Conservation (phyloP, 257 asterid species). For the Oldenlandia corymbosa region DNA sequence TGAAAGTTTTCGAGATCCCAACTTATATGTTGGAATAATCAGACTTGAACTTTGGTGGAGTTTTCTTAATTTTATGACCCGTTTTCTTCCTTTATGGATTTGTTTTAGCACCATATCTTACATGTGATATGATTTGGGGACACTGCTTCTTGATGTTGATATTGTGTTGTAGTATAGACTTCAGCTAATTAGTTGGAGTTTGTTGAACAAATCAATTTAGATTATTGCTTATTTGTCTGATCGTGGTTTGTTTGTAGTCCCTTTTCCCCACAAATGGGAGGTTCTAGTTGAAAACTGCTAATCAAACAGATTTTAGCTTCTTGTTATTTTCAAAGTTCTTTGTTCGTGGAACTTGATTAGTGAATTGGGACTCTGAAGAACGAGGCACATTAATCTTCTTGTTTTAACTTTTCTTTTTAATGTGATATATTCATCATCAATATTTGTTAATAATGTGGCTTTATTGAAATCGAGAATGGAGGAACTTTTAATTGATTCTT, state of each 20-base stretch:
- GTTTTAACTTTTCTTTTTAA: no score
- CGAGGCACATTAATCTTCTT: no score
- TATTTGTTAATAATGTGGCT: not conserved
- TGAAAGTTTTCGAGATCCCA: not conserved
- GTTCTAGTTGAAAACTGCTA: no score
- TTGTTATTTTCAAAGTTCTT: no score
- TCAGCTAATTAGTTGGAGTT: not conserved
- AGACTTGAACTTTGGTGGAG: not conserved
- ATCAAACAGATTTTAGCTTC: no score
- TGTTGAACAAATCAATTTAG: not conserved
- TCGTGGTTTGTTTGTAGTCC: not conserved
- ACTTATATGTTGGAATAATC: not conserved
- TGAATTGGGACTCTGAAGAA: no score
- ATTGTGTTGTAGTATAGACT: not conserved
- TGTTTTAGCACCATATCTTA: not conserved
- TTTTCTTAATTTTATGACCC: not conserved
- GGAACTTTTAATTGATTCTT: not conserved
- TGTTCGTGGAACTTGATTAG: no score
- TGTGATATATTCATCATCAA: no score
- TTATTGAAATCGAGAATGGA: no score
- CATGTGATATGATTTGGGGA: not conserved
- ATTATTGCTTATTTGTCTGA: no score
- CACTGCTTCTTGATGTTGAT: not conserved
- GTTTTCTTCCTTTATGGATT: not conserved
- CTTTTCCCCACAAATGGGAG: no score